Percentiles rank a stretch among this genome's conserved stretches.
Evolutionary conservation across 257 asterid genomes (phyloP).

Genomic region (Penstemon davidsonii): DNA sequence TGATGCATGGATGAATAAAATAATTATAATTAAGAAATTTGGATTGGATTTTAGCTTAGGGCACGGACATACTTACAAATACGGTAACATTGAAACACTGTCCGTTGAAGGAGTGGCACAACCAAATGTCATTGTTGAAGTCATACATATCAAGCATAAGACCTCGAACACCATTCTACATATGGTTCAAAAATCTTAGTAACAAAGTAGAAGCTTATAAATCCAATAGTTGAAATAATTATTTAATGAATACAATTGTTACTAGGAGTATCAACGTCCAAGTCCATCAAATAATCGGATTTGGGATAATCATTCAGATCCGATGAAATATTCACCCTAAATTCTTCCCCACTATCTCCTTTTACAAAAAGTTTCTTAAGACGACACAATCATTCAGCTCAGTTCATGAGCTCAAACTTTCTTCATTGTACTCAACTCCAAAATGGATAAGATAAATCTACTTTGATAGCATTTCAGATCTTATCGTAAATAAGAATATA

Average conservation of each 20-base stretch:
- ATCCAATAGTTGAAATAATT: neutral
- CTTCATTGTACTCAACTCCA: too few species aligned
- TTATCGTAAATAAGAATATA: too few species aligned
- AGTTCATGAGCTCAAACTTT: too few species aligned
- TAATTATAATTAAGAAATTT: neutral
- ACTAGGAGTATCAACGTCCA: too few species aligned
- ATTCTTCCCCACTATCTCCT: too few species aligned
- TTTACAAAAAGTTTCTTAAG: too few species aligned
- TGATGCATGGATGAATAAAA: neutral
- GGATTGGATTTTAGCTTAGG: neutral
- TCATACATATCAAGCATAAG: constrained; percentile 94
- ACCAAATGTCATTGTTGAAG: constrained; percentile 74
- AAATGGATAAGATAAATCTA: too few species aligned
- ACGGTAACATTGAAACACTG: constrained; percentile 66
- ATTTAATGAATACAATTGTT: neutral
- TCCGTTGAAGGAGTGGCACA: constrained; percentile 78
- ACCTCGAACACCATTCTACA: constrained; percentile 93
- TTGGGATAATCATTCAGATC: too few species aligned
- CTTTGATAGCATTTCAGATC: too few species aligned
- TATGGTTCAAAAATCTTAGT: constrained; percentile 11
- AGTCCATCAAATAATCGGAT: too few species aligned
- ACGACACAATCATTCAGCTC: too few species aligned
- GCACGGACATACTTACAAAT: constrained; percentile 55
- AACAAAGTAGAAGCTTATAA: neutral
- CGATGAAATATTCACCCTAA: too few species aligned